Evolutionary conservation across 2,329 filamentous ascomycete species (phyloP), one percentile per base, ranked within the genome.

Genomic region (Fusarium sp.): DNA sequence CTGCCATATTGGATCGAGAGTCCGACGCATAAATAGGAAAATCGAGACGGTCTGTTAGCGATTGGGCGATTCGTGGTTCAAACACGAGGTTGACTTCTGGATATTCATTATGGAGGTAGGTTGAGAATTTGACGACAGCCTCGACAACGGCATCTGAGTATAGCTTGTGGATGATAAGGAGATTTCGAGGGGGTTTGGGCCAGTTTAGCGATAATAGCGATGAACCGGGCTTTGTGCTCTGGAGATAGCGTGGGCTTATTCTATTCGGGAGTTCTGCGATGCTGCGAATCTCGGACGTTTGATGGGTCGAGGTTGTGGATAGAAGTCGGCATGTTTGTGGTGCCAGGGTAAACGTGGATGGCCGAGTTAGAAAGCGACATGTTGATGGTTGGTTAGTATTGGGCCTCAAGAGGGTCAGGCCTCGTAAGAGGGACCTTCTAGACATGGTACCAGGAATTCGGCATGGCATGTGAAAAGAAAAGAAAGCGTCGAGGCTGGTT

Each of bases 71-170:
- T 54, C 90, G 86, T 7, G 88, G 90, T 81, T 98, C 96, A 74
- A 98, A 91, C 16, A 98, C 89, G 54, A 98, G 86, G 77, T 94
- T 92, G 70, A 95, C 89, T 58, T 89, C 89, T 2, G 94, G 92
- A 80, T 98, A 98, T 66, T 94, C 93, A 69, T 86, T 86, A 74
- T 91, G 89, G 65, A 98, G 88, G 81, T 98, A 93, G 75, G 89
- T 92, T 72, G 87, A 87, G 69, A 90, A 90, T 68, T 84, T 83
- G 72, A 88, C 78, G 31, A 87, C 86, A 5, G 87, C 86, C 21
- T 84, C 79, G 21, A 84, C 84, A 21, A 90, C 88, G 16, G 86
- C 82, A 1, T 86, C 84, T 2, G 87, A 85, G 70, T 86, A 86
- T 55, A 89, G 84, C 79, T 90, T 90, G 45, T 88, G 87, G 63